These are phyloP conservation scores for Corylus americana DNA, from an alignment of 306 rosid genomes.

Conservation along the genomic window DNA sequence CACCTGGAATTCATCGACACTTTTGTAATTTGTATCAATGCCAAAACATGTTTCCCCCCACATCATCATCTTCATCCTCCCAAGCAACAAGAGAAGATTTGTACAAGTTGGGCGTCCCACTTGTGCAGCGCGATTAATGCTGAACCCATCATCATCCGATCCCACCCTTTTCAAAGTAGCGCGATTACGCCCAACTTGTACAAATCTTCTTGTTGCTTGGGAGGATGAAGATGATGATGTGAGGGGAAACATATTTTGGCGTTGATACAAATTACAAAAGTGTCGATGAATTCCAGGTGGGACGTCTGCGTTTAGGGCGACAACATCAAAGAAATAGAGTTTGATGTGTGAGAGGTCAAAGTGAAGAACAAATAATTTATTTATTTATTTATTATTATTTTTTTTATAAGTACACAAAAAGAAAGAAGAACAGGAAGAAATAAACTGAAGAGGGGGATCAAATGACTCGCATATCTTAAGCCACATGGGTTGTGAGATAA, in stretches of 20 bases:
- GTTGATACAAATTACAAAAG: neutral
- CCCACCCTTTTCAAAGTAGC: neutral
- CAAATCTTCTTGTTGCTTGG: neutral
- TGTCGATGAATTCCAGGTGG: neutral
- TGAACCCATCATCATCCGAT: conserved; percentile 11
- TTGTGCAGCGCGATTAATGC: conserved; percentile 4
- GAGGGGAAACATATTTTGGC: neutral
- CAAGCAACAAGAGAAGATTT: neutral
- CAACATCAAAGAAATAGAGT: neutral
- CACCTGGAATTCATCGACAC: neutral
- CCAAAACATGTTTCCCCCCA: neutral
- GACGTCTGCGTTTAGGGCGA: neutral
- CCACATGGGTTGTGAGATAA: too few species aligned
- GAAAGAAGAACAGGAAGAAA: too few species aligned
- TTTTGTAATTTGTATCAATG: neutral
- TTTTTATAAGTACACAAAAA: too few species aligned
- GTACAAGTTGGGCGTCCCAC: neutral
- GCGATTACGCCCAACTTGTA: neutral
- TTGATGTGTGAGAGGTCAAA: neutral
- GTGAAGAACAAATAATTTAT: neutral
- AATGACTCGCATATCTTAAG: too few species aligned
- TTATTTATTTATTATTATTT: too few species aligned
- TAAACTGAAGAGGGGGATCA: too few species aligned
- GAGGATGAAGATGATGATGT: neutral
- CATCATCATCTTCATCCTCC: neutral